phyloP scores from a whole-genome alignment of 345 rosid genomes.

The Salix udensis region DNA sequence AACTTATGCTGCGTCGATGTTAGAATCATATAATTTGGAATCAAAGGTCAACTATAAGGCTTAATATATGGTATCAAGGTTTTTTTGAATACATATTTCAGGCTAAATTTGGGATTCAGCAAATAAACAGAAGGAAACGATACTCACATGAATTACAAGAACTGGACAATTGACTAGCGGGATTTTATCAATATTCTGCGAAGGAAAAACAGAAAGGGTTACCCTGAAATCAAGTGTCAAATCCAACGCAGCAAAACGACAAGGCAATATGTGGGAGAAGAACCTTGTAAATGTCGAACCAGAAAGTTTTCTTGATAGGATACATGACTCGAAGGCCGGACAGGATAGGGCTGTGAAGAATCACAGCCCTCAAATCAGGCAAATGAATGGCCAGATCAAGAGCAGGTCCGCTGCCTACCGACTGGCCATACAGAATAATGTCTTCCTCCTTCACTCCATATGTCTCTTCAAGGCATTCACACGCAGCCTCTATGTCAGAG shows the following conservation, averaged over 20 bases:
- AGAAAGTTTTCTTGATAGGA: constrained; percentile 65
- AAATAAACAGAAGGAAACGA: neutral
- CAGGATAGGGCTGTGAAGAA: constrained; percentile 81
- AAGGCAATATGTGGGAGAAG: neutral
- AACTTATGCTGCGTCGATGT: neutral
- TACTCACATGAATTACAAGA: constrained; percentile 84
- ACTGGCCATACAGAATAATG: constrained; percentile 75
- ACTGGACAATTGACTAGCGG: constrained; percentile 70
- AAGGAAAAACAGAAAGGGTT: neutral
- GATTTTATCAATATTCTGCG: constrained; percentile 82
- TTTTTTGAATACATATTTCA: neutral
- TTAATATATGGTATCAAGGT: neutral
- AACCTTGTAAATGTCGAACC: constrained; percentile 92
- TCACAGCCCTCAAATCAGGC: constrained; percentile 60
- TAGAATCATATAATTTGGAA: too few relatives aligned
- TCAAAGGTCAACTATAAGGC: neutral
- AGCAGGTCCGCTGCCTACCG: constrained; percentile 88
- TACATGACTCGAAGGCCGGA: constrained; percentile 89
- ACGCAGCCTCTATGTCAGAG: constrained; percentile 83
- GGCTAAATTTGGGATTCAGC: neutral
- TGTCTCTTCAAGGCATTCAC: constrained; percentile 57
- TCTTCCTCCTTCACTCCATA: constrained; percentile 66
- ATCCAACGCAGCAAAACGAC: neutral
- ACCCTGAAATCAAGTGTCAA: neutral
- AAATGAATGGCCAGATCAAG: constrained; percentile 65